Evolutionary conservation across 2,329 filamentous ascomycete genomes (phyloP).

Genomic region (Blastomyces emzantsi): DNA sequence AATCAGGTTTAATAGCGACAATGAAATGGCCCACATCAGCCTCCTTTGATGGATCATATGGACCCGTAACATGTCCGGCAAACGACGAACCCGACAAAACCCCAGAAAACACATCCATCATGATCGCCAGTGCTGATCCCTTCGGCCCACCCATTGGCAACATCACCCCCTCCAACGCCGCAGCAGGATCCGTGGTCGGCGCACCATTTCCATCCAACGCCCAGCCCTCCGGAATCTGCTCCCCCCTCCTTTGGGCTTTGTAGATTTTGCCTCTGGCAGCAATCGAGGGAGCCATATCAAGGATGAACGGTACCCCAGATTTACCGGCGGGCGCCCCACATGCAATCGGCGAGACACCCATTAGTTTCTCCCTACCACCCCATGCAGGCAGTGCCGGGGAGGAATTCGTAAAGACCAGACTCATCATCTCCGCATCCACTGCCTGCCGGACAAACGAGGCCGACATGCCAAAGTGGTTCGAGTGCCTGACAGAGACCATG

Average conservation of each 20-base stretch:
- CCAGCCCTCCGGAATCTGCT: slow-evolving; percentile 50
- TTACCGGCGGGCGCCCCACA: slow-evolving; percentile 62
- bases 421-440: slow-evolving; percentile 61
- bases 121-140: slow-evolving; percentile 65
- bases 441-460: slow-evolving; percentile 74
- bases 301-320: slow-evolving; percentile 47
- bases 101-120: slow-evolving; percentile 86
- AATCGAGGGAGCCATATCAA: slow-evolving; percentile 41
- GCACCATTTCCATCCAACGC: slow-evolving; percentile 62
- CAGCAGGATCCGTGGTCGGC: slow-evolving; percentile 61
- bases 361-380: slow-evolving; percentile 58
- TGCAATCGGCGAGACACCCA: slow-evolving; percentile 64
- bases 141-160: slow-evolving; percentile 79
- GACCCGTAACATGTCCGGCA: slow-evolving; percentile 65
- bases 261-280: slow-evolving; percentile 40
- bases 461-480: slow-evolving; percentile 76
- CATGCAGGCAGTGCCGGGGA: slow-evolving; percentile 63
- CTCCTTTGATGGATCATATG: slow-evolving; percentile 55
- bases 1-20: slow-evolving; percentile 60
- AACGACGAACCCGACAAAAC: slow-evolving; percentile 67
- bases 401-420: slow-evolving; percentile 61
- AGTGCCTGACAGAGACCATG: slow-evolving; percentile 65
- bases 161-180: slow-evolving; percentile 65
- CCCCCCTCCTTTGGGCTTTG: slow-evolving; percentile 35
- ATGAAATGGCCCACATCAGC: slow-evolving; percentile 69